Conservation (phyloP, 2,329 filamentous ascomycete genomes). For the Cordyceps militaris region DNA sequence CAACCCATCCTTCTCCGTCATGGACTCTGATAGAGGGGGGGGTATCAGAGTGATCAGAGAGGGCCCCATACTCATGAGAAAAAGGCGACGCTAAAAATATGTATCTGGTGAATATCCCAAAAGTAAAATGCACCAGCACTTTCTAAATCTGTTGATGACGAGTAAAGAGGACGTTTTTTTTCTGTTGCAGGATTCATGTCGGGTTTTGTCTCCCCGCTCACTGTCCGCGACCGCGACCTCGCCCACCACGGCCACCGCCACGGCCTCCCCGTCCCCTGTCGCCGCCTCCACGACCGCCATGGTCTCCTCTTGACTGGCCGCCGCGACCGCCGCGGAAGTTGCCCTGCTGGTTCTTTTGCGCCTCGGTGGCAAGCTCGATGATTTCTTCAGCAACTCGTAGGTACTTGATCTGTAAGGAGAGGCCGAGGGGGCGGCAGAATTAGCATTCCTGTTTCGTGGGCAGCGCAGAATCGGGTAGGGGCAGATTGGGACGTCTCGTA, state of each 20-base stretch:
- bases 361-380: conserved; percentile 87
- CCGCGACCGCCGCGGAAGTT: conserved; percentile 60
- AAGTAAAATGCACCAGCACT: neutral
- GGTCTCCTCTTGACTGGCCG: conserved; percentile 51
- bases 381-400: conserved; percentile 94
- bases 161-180: neutral
- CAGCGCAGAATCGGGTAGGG: neutral
- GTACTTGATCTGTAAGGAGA: conserved; percentile 80
- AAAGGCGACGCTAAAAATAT: neutral
- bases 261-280: conserved; percentile 44
- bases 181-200: neutral
- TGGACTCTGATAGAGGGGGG: neutral
- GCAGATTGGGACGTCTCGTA: conserved; percentile 37
- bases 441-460: neutral
- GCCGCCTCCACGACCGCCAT: conserved; percentile 47
- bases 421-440: neutral
- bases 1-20: neutral
- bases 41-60: neutral
- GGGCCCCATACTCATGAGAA: neutral
- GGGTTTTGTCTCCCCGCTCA: conserved; percentile 4
- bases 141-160: neutral
- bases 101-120: neutral
- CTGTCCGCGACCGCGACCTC: conserved; percentile 32
- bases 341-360: conserved; percentile 65
- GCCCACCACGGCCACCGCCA: conserved; percentile 32